Conservation (phyloP, 2,329 filamentous ascomycete genomes). For the Coniochaeta hoffmannii region DNA sequence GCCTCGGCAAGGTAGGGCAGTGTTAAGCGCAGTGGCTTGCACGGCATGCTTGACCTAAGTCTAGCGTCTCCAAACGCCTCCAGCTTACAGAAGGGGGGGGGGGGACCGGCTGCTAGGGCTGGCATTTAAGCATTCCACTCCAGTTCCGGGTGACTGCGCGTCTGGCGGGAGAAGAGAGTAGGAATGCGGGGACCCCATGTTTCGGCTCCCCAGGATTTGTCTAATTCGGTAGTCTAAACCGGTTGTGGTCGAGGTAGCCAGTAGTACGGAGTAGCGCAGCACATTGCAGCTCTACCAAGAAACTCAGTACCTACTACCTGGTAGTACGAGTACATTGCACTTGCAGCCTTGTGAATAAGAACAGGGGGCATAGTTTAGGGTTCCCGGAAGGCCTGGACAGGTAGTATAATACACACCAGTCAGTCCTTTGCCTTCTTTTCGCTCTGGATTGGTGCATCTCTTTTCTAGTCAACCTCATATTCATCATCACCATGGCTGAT, state of each 20-base stretch:
- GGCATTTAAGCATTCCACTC: not conserved
- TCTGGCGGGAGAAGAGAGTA: not conserved
- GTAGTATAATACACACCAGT: not conserved
- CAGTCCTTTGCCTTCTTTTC: not conserved
- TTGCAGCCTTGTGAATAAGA: not conserved
- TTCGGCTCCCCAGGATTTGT: not conserved
- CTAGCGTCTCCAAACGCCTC: not conserved
- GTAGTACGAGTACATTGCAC: not conserved
- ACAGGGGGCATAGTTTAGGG: not conserved
- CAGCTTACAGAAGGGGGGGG: no score
- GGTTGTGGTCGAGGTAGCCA: not conserved
- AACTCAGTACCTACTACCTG: not conserved
- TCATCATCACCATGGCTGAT: not conserved
- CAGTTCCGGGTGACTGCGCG: not conserved
- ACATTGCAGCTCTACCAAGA: not conserved
- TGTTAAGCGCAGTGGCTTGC: not conserved
- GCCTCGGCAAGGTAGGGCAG: not conserved
- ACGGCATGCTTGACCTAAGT: no score
- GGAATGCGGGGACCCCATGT: not conserved
- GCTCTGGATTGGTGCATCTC: not conserved
- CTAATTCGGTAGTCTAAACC: not conserved
- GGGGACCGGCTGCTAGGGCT: not conserved
- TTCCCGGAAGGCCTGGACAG: not conserved
- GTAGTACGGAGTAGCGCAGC: not conserved
- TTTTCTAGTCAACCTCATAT: not conserved